Base-by-base conservation (phyloP, 1,284 basidiomycete genomes). In the Bondarzewia mesenterica region DNA sequence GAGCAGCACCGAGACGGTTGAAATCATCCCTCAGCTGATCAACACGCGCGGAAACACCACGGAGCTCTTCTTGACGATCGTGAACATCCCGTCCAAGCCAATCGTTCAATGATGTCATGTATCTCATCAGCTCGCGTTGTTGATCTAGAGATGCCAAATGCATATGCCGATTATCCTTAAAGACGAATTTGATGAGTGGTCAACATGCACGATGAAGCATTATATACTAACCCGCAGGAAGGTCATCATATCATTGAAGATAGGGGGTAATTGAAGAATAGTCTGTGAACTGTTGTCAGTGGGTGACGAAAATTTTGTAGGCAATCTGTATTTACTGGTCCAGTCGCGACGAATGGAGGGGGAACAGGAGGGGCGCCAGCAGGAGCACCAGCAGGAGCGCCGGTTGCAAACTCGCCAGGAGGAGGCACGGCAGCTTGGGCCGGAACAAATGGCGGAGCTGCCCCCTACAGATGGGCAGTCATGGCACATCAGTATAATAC, bases 11-110 rank as follows among this genome's bases (percentile, higher is more conserved):
- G 3, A 75, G 56, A n/a, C 68, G 60, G 27, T 65, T 57, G 46
- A 87, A 54, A 43, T 80, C 72, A 14, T 76, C 67, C 50, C 77
- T 63, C 8, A 89, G 60, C 41, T 77, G 72, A 51, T 86, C 79
- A 7, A 89, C 67, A 12, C 81, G 74, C 14, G 75, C 77, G 41
- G 75, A 68, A 10, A 89, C 77, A 7, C 75, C 75, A n/a, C 71
- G 71, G 37, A 89, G 66, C 58, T 88, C 86, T 4, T 74, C 69
- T 53, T 87, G 85, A 22, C 87, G 77, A 62, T 88, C 83, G 44
- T 74, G 70, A 1, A 87, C 85, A 59, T 89, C 86, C 23, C 78
- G 73, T 50, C 74, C 79, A 14, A 89, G 65, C 87, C 86, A 89
- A 42, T 77, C 73, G 54, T 89, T 89, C 29, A 89, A 66, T 3